Evolutionary conservation across 345 rosid species (phyloP), one percentile per base, ranked within the genome.

Genomic region (Melaleuca quinquenervia): DNA sequence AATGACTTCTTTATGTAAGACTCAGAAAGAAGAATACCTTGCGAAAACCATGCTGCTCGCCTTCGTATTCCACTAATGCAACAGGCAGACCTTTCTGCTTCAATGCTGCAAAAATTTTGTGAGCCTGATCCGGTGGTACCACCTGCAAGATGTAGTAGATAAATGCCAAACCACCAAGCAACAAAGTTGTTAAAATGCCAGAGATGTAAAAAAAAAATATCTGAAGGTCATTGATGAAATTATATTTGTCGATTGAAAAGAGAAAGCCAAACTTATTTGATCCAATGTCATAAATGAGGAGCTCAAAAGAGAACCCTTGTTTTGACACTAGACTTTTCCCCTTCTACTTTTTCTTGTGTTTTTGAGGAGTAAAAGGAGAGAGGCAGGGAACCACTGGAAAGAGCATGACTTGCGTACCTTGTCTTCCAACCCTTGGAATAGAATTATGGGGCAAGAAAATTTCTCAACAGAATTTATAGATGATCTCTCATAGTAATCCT

Each of bases 31-130:
- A 29, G 86, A 27, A 85, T 90, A 95, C 99, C 96, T 96, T 97
- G 85, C 98, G 96, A 87, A 97, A 97, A 84, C 99, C 99, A 51
- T 97, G 99, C 60, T 96, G 98, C 87, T 97, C 99, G 52, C 98
- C 98, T 88, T 97, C 97, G 32, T 97, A 97, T 91, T 95, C 98
- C 83, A 97, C 95, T 48, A 94, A 98, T 50, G 98, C 99, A 91
- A 96, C 98, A 26, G 99, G 98, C 84, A 97, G 88, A 88, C 99
- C 95, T 87, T 97, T 97, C 55, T 90, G 90, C 91, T 95, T 97
- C 89, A 96, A 70, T 60, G 98, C 98, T 82, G 76, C 52, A 93
- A 94, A 94, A 85, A 97, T 95, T 91, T 90, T 93, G 86, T 95
- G 96, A 85, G 99, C 96, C 90, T 96, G 99, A 80, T 91, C 95